phyloP scores from a whole-genome alignment of 2,329 filamentous ascomycete species.

The Hymenotorrendiella dingleyae region DNA sequence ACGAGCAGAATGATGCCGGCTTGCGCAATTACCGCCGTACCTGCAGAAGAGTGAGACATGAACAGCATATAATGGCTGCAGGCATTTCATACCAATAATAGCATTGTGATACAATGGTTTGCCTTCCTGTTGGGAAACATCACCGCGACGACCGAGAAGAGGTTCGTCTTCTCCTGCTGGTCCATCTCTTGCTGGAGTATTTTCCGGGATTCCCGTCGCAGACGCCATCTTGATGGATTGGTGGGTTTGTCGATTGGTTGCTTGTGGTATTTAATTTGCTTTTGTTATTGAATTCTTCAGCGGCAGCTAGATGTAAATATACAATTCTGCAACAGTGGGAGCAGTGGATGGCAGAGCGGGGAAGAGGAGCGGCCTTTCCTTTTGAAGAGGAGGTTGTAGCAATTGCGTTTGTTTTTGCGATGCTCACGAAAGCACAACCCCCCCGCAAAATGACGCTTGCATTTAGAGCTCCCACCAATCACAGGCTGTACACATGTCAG shows the following conservation, averaged over 20 bases:
- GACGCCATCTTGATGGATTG: slow-evolving; percentile 54
- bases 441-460: slow-evolving; percentile 10
- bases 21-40: slow-evolving; percentile 77
- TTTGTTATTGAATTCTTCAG: too few species aligned
- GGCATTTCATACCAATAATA: slow-evolving; percentile 57
- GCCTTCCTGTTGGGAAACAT: slow-evolving; percentile 63
- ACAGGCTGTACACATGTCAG: too few species aligned
- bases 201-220: slow-evolving; percentile 59
- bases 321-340: too few species aligned
- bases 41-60: too few species aligned
- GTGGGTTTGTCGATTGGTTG: background rate
- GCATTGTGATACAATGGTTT: slow-evolving; percentile 65
- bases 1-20: slow-evolving; percentile 69
- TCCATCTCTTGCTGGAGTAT: slow-evolving; percentile 26
- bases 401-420: background rate
- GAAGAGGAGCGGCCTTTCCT: background rate
- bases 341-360: too few species aligned
- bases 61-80: too few species aligned
- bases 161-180: slow-evolving; percentile 57
- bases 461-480: slow-evolving; percentile 17
- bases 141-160: slow-evolving; percentile 64
- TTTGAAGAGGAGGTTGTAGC: background rate
- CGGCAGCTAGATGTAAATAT: too few species aligned
- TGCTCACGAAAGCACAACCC: slow-evolving; percentile 4
- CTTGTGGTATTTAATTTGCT: too few species aligned